A percentile compares a stretch with the other conserved stretches of the same genome.
Conservation (phyloP, 768 basidiomycete species). For the Heimioporus sp. region DNA sequence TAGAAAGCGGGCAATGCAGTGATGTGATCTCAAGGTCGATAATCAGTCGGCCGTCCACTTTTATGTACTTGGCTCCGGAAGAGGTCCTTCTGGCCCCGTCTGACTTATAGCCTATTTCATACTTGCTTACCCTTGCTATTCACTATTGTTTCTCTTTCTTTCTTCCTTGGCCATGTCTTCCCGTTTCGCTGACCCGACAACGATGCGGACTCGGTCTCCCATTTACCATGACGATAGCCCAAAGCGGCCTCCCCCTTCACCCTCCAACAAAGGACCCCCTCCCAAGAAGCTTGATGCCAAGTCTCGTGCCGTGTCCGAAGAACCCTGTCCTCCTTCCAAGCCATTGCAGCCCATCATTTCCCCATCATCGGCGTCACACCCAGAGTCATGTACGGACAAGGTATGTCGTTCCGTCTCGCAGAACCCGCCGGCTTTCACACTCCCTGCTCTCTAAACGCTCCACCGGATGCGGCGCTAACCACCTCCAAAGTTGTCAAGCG, state of each 20-base stretch:
- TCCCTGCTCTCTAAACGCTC: too few relatives aligned
- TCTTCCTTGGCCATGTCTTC: slow-evolving; percentile 23
- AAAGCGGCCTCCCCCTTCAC: slow-evolving; percentile 32
- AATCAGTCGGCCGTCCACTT: slow-evolving; percentile 30
- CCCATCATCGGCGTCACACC: slow-evolving; percentile 11
- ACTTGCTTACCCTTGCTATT: slow-evolving; percentile 11
- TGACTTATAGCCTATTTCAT: slow-evolving; percentile 29
- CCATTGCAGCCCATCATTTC: slow-evolving; percentile 1
- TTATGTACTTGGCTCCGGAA: slow-evolving; percentile 28
- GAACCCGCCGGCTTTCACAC: too few relatives aligned
- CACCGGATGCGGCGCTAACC: slow-evolving; percentile 8
- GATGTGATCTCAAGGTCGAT: slow-evolving; percentile 28
- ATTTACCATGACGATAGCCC: slow-evolving; percentile 26
- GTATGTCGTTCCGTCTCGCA: slow-evolving; percentile 14
- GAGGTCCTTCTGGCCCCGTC: slow-evolving; percentile 19
- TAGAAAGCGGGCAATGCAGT: slow-evolving; percentile 23
- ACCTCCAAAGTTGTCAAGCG: slow-evolving; percentile 7
- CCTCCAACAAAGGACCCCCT: slow-evolving; percentile 30
- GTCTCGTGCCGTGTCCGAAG: slow-evolving; percentile 31
- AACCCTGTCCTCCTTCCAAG: slow-evolving; percentile 13
- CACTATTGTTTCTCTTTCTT: not conserved
- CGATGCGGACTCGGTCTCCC: slow-evolving; percentile 31
- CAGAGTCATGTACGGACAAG: slow-evolving; percentile 27
- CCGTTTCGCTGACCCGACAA: slow-evolving; percentile 25
- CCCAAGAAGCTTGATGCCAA: slow-evolving; percentile 31